Evolutionary conservation across 1,284 basidiomycete species (phyloP).

Genomic region (Boletellus deceptivus): DNA sequence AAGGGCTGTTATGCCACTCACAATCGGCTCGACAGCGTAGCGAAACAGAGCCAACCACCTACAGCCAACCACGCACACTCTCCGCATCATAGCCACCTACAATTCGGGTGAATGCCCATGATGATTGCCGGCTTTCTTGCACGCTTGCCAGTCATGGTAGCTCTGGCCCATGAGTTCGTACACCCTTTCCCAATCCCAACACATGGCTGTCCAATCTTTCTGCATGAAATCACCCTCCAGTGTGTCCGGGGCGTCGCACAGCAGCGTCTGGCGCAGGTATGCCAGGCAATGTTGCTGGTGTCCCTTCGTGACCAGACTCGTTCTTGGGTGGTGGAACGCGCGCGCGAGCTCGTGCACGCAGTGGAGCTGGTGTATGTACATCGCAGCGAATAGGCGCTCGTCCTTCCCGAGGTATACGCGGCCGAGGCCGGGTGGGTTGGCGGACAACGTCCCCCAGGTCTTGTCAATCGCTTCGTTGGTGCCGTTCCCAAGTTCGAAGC

Average conservation of each 20-base stretch:
- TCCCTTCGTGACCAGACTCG: neutral
- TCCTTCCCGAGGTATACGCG: conserved; percentile 7
- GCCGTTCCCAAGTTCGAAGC: conserved; percentile 3
- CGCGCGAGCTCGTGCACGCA: conserved; percentile 10
- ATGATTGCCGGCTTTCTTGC: neutral
- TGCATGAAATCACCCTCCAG: conserved; percentile 11
- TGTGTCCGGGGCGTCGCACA: conserved; percentile 8
- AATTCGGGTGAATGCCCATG: neutral
- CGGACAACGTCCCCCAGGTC: conserved; percentile 11
- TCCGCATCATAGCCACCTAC: neutral
- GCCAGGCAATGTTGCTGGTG: conserved; percentile 7
- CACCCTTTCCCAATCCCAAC: conserved; percentile 10
- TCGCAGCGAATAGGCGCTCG: conserved; percentile 6
- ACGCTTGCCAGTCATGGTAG: conserved; percentile 2
- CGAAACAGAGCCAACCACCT: no score
- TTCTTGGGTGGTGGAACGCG: conserved; percentile 7
- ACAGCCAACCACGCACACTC: no score
- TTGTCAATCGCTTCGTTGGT: conserved; percentile 4
- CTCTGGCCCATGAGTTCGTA: conserved; percentile 2
- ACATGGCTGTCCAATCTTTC: conserved; percentile 5
- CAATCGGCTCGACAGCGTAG: no score
- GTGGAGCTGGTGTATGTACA: conserved; percentile 10
- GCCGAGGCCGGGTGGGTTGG: conserved; percentile 10
- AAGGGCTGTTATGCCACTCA: no score
- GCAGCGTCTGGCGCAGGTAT: conserved; percentile 8